A percentile compares a stretch with the other conserved stretches of the same genome.
Conservation (phyloP, 2,329 filamentous ascomycete species). For the Fusarium musae region DNA sequence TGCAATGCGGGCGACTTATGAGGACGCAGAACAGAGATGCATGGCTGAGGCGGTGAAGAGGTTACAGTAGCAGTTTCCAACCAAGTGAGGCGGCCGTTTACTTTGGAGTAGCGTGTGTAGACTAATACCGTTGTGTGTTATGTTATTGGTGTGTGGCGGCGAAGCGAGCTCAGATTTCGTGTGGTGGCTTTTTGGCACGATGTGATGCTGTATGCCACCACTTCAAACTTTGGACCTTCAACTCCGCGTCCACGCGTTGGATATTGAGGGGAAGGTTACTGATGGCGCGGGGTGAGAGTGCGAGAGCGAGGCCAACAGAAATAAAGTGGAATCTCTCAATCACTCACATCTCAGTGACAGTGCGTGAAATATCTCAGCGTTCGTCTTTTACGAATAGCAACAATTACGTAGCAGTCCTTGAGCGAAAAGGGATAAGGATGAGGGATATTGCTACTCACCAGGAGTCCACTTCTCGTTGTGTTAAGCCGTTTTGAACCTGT, state of each 20-base stretch:
- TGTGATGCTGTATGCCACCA: conserved; percentile 3
- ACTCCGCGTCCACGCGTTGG: conserved; percentile 1
- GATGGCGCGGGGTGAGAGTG: background rate
- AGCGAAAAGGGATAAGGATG: conserved; percentile 34
- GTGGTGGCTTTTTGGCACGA: conserved; percentile 10
- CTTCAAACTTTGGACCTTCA: conserved; percentile 4
- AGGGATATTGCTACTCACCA: conserved; percentile 32
- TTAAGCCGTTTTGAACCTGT: conserved; percentile 6
- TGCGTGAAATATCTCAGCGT: conserved; percentile 27
- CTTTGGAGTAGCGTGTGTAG: background rate
- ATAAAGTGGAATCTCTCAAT: background rate
- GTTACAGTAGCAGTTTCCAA: conserved; percentile 9
- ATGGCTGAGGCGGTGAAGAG: conserved; percentile 33
- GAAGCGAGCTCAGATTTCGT: conserved; percentile 18
- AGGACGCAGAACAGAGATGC: conserved; percentile 23
- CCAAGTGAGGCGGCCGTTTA: conserved; percentile 1
- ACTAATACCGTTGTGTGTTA: background rate
- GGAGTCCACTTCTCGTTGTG: background rate
- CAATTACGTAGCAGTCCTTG: conserved; percentile 32
- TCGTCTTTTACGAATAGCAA: conserved; percentile 15
- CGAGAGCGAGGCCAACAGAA: background rate
- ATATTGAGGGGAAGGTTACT: background rate
- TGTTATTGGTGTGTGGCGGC: conserved; percentile 17
- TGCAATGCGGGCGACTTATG: conserved; percentile 9
- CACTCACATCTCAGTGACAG: background rate